Evolutionary conservation across 768 basidiomycete species (phyloP).

Genomic region (Coprinopsis sp.): DNA sequence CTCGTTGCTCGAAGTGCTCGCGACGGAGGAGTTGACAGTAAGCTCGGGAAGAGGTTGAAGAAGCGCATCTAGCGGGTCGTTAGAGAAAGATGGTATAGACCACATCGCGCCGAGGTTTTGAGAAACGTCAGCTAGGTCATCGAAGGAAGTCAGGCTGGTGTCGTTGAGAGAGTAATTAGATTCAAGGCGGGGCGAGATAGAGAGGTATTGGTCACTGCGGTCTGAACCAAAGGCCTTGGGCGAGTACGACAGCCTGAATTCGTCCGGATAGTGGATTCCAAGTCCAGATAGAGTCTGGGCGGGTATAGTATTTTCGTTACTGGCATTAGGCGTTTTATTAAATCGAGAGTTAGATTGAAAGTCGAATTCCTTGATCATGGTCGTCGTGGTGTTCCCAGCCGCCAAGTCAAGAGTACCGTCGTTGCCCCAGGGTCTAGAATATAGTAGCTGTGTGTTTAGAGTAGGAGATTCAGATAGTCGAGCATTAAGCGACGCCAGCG

Average conservation of each 20-base stretch:
- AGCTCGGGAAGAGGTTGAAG: too few relatives aligned
- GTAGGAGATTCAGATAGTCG: slow-evolving; percentile 13
- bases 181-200: slow-evolving; percentile 1
- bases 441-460: slow-evolving; percentile 1
- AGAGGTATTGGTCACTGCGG: not conserved
- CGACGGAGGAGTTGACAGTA: not conserved
- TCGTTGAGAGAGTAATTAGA: not conserved
- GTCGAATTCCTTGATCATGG: slow-evolving; percentile 19
- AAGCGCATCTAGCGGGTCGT: too few relatives aligned
- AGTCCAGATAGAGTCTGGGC: slow-evolving; percentile 22
- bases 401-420: not conserved
- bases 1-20: slow-evolving; percentile 1
- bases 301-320: slow-evolving; percentile 7
- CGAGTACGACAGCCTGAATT: slow-evolving; percentile 1
- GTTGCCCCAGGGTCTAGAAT: not conserved
- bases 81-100: too few relatives aligned
- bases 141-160: not conserved
- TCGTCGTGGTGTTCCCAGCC: not conserved
- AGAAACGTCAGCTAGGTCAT: not conserved
- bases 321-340: slow-evolving; percentile 12
- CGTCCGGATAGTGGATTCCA: slow-evolving; percentile 20
- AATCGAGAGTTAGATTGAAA: slow-evolving; percentile 32
- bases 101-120: not conserved
- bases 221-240: slow-evolving; percentile 5
- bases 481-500: slow-evolving; percentile 28